These are phyloP conservation scores for Rostrohypoxylon terebratum DNA, from an alignment of 495 filamentous ascomycete species.

Conservation along the genomic window DNA sequence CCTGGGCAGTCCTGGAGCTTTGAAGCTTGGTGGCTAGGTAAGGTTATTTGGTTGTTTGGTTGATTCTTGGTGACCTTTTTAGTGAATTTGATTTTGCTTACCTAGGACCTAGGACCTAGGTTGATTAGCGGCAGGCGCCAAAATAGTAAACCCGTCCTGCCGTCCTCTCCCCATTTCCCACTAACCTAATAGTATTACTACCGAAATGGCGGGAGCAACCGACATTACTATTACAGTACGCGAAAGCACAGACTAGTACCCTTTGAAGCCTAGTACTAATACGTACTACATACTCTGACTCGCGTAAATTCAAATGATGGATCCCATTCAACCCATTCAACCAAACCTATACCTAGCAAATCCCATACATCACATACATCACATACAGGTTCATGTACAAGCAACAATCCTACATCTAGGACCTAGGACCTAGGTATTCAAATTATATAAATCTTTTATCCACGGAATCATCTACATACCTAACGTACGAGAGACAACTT, in stretches of 20 bases:
- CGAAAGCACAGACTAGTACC: conserved; percentile 23
- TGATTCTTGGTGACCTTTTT: conserved; percentile 5
- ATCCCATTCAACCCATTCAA: too few relatives aligned
- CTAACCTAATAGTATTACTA: conserved; percentile 3
- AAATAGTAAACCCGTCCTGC: conserved; percentile 11
- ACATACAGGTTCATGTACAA: not conserved
- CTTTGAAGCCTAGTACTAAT: not conserved
- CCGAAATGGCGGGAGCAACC: conserved; percentile 39
- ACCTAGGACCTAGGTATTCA: too few relatives aligned
- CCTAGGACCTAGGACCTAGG: too few relatives aligned
- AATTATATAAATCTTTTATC: not conserved
- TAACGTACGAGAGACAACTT: not conserved
- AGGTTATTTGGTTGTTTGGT: not conserved
- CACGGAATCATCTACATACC: not conserved
- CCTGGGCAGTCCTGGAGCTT: not conserved
- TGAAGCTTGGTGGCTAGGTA: too few relatives aligned
- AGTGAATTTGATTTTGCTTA: not conserved
- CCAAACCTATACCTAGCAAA: too few relatives aligned
- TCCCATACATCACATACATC: not conserved
- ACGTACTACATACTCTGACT: not conserved
- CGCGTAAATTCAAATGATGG: not conserved
- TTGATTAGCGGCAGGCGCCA: conserved; percentile 11
- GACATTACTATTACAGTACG: conserved; percentile 35
- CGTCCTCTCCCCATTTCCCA: not conserved
- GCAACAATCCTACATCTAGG: not conserved